Conservation (phyloP, 2,329 filamentous ascomycete species). For the Colletotrichum sansevieriae region DNA sequence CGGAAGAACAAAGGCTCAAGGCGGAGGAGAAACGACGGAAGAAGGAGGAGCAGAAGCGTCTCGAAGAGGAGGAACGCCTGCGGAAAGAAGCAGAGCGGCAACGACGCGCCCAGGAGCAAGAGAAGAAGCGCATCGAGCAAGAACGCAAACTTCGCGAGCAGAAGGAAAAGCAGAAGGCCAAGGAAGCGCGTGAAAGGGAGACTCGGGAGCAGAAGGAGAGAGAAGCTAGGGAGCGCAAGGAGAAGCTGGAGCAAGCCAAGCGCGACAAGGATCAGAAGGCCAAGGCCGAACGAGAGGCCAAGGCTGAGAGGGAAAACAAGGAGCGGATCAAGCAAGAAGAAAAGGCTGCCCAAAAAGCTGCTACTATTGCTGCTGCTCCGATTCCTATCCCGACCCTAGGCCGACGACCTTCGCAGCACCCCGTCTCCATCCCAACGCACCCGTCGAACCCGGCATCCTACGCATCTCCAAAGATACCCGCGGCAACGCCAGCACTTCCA, state of each 20-base stretch:
- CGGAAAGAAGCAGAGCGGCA: conserved; percentile 89
- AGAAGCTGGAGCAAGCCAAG: conserved; percentile 70
- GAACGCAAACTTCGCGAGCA: conserved; percentile 81
- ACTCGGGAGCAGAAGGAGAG: conserved; percentile 76
- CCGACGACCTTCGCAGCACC: conserved; percentile 53
- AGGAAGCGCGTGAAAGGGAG: conserved; percentile 86
- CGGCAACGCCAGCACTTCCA: conserved; percentile 84
- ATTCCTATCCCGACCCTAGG: conserved; percentile 57
- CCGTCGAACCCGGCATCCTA: conserved; percentile 68
- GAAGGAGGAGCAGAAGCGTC: conserved; percentile 89
- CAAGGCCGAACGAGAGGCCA: conserved; percentile 48
- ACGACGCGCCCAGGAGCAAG: conserved; percentile 83
- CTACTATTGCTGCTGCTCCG: conserved; percentile 53
- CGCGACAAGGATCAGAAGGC: conserved; percentile 65
- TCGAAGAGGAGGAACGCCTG: conserved; percentile 87
- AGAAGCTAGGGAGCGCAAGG: conserved; percentile 69
- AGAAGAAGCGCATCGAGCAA: conserved; percentile 85
- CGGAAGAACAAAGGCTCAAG: conserved; percentile 84
- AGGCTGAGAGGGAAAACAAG: conserved; percentile 53
- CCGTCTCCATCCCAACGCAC: conserved; percentile 63
- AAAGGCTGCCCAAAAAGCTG: conserved; percentile 54
- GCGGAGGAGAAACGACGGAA: conserved; percentile 93
- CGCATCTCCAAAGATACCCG: conserved; percentile 82
- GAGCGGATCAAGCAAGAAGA: conserved; percentile 59
- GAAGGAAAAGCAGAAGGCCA: conserved; percentile 79